A percentile compares a stretch with the other conserved stretches of the same genome.
These are phyloP conservation scores for Psidium friedrichsthalianum DNA, from an alignment of 345 rosid species.

Conservation along the genomic window DNA sequence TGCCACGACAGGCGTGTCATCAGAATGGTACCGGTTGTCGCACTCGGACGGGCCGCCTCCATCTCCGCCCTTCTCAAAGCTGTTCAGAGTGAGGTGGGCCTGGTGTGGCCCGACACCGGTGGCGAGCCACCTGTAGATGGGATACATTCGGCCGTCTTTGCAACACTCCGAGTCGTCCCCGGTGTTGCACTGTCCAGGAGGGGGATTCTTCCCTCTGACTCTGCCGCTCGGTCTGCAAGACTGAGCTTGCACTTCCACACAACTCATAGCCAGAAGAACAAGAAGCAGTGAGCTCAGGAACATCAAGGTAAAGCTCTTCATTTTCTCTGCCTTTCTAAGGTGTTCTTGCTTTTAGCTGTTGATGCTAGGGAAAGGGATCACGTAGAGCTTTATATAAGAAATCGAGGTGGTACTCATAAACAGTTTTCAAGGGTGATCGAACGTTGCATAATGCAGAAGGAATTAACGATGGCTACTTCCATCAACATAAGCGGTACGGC, in stretches of 20 bases:
- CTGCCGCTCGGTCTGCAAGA: conserved; percentile 16
- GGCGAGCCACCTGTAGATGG: background rate
- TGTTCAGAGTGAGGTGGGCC: conserved; percentile 6
- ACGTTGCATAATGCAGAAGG: background rate
- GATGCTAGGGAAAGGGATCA: background rate
- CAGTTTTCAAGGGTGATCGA: background rate
- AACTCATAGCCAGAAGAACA: background rate
- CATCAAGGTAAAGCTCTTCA: background rate
- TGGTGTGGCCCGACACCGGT: background rate
- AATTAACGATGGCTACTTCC: background rate
- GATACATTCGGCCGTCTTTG: conserved; percentile 12
- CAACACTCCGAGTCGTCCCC: conserved; percentile 19
- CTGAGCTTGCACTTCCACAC: background rate
- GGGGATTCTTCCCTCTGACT: conserved; percentile 12
- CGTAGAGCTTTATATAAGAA: background rate
- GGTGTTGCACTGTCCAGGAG: conserved; percentile 18
- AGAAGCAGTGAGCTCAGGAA: background rate
- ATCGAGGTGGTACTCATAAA: background rate
- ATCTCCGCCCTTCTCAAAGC: conserved; percentile 6
- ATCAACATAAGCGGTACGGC: background rate
- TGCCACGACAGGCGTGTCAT: conserved; percentile 9
- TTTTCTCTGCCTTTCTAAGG: background rate
- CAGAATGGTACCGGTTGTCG: conserved; percentile 6
- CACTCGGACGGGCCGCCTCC: conserved; percentile 19
- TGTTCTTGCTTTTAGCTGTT: background rate